Percentiles rank a stretch among this genome's conserved stretches.
Conservation (phyloP, 2,329 filamentous ascomycete species). For the Falciphora oryzae region DNA sequence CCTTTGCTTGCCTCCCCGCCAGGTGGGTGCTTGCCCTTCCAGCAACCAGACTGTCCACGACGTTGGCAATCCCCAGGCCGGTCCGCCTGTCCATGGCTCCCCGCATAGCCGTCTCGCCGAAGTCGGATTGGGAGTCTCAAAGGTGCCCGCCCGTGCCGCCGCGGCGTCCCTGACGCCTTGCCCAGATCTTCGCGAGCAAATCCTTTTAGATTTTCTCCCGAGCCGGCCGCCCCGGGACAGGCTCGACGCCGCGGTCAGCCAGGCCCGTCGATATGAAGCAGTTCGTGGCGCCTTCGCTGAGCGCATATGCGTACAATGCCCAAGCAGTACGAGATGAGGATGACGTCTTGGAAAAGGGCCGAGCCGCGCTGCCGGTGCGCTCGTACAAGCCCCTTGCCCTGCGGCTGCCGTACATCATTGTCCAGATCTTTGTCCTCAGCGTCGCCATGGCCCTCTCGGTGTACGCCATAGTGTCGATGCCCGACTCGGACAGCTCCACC, state of each 20-base stretch:
- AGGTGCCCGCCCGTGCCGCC: no score
- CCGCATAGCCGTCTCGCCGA: not conserved
- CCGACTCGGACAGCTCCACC: constrained; percentile 24
- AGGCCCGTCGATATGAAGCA: not conserved
- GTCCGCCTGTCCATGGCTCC: not conserved
- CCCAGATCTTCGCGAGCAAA: not conserved
- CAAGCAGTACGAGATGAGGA: constrained; percentile 26
- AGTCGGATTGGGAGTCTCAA: not conserved
- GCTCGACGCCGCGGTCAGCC: not conserved
- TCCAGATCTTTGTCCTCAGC: constrained; percentile 20
- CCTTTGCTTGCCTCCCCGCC: not conserved
- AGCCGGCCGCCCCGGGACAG: not conserved
- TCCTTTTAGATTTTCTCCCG: not conserved
- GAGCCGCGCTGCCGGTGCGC: constrained; percentile 11
- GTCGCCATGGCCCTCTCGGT: constrained; percentile 23
- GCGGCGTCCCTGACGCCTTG: not conserved
- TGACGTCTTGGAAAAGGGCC: constrained; percentile 10
- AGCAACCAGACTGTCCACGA: not conserved
- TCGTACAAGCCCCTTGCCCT: constrained; percentile 28
- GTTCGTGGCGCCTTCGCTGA: constrained; percentile 8
- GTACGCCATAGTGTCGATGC: constrained; percentile 24
- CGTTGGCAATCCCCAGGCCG: not conserved
- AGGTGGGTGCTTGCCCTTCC: not conserved
- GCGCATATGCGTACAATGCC: constrained; percentile 24
- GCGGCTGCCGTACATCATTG: constrained; percentile 27